Conservation (phyloP, 176 grass and related monocot species). For the Canna indica region DNA sequence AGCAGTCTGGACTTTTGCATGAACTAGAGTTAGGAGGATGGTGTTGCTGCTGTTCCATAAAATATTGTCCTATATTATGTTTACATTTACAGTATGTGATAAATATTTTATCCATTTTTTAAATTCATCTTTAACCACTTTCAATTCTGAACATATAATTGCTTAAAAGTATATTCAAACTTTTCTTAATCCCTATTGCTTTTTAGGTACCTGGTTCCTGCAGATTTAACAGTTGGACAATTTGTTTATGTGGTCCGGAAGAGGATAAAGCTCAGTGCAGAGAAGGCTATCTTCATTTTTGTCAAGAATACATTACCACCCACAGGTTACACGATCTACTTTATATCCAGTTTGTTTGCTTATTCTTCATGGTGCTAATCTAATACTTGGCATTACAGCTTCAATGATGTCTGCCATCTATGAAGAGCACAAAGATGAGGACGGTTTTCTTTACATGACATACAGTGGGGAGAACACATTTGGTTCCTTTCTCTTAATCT, state of each 20-base stretch:
- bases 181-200: neutral
- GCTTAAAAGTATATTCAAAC: neutral
- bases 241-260: slow-evolving; percentile 85
- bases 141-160: neutral
- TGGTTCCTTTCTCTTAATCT: slow-evolving; percentile 39
- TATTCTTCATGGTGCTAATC: neutral
- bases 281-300: slow-evolving; percentile 91
- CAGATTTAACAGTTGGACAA: slow-evolving; percentile 71
- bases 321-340: slow-evolving; percentile 28
- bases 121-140: neutral
- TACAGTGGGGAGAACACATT: slow-evolving; percentile 96
- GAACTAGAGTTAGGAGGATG: too few species aligned
- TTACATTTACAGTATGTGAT: neutral
- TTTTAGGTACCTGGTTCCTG: slow-evolving; percentile 70
- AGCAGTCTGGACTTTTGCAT: too few species aligned
- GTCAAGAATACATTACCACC: slow-evolving; percentile 75
- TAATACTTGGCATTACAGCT: slow-evolving; percentile 26
- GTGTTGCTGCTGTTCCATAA: too few species aligned
- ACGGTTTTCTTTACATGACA: slow-evolving; percentile 91
- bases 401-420: slow-evolving; percentile 87
- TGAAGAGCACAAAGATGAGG: slow-evolving; percentile 84
- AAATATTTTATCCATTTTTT: neutral
- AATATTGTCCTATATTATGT: too few species aligned
- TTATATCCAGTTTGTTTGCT: neutral
- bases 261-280: slow-evolving; percentile 79